Conservation (phyloP, 2,329 filamentous ascomycete species). For the Exophiala sp. region DNA sequence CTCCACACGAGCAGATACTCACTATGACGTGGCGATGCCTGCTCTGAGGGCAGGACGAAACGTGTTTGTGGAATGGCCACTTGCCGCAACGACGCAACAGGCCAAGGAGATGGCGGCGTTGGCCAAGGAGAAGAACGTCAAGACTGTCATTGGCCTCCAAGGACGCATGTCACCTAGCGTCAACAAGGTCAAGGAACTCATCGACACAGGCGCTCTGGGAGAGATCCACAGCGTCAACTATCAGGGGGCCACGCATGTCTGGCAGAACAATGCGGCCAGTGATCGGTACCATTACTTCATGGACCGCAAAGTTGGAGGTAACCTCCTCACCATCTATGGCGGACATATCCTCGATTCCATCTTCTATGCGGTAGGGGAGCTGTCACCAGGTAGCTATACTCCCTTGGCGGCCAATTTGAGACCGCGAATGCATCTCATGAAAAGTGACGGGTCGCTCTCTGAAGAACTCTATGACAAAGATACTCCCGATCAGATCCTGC, state of each 20-base stretch:
- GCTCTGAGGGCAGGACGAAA: constrained; percentile 49
- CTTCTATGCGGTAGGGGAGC: constrained; percentile 25
- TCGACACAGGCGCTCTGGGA: constrained; percentile 46
- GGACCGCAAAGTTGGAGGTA: constrained; percentile 42
- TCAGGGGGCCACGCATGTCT: constrained; percentile 36
- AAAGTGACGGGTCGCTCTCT: constrained; percentile 22
- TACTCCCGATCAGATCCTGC: constrained; percentile 29
- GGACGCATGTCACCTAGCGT: constrained; percentile 44
- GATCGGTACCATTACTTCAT: constrained; percentile 45
- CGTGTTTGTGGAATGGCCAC: constrained; percentile 55
- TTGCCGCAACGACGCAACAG: constrained; percentile 42
- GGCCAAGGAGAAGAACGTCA: constrained; percentile 33
- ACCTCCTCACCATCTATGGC: constrained; percentile 38
- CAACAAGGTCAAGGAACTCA: constrained; percentile 41
- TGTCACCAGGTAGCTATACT: constrained; percentile 22
- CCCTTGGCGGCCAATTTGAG: constrained; percentile 24
- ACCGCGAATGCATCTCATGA: constrained; percentile 23
- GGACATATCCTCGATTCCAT: constrained; percentile 31
- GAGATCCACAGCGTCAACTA: constrained; percentile 49
- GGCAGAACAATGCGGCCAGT: constrained; percentile 25
- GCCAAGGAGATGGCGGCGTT: constrained; percentile 41
- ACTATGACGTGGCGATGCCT: constrained; percentile 44
- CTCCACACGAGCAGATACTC: constrained; percentile 50
- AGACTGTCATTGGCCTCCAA: constrained; percentile 49
- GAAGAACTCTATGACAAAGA: constrained; percentile 27